Percentiles rank a stretch among this genome's conserved stretches.
Conservation (phyloP, 2,329 filamentous ascomycete genomes). For the Sporothrix curviconia region DNA sequence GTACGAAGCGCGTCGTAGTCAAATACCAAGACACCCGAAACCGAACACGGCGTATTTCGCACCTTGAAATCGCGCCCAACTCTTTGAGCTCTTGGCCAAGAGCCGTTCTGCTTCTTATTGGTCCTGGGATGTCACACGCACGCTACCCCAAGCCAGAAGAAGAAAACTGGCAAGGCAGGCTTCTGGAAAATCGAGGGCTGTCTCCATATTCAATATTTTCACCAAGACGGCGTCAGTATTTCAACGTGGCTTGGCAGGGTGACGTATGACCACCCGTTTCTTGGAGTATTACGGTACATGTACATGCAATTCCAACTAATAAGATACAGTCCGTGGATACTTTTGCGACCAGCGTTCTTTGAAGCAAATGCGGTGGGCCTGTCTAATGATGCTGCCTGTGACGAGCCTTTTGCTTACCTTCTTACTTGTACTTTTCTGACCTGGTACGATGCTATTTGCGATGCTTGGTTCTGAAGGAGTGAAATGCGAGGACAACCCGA, state of each 20-base stretch:
- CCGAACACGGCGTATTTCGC: constrained; percentile 1
- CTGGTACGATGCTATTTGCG: neutral
- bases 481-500: neutral
- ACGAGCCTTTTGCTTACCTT: no score
- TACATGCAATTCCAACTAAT: no score
- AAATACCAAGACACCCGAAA: neutral
- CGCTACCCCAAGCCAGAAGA: no score
- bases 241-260: neutral
- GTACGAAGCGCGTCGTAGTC: no score
- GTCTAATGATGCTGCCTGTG: no score
- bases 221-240: neutral
- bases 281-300: no score
- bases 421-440: neutral
- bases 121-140: neutral
- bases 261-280: no score
- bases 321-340: no score
- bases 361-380: no score
- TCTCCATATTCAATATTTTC: neutral
- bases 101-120: neutral
- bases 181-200: neutral
- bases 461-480: neutral
- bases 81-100: neutral
- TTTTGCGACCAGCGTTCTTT: no score
- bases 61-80: neutral
- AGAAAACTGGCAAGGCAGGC: neutral